Conservation (phyloP, 2,329 filamentous ascomycete genomes). For the Xylaria sp. region DNA sequence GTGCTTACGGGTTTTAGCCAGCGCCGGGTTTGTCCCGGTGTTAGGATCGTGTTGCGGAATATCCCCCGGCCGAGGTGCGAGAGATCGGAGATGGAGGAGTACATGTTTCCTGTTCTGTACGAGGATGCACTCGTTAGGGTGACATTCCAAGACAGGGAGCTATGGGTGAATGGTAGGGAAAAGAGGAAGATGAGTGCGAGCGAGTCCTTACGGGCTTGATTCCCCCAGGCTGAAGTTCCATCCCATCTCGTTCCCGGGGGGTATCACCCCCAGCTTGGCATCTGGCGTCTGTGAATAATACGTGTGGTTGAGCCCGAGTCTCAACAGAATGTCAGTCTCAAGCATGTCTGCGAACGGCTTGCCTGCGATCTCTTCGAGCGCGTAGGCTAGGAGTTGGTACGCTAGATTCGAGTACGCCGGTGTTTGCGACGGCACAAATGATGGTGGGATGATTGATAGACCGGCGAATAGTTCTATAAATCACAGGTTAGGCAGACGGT, state of each 20-base stretch:
- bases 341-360: slow-evolving; percentile 35
- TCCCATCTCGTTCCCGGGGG: slow-evolving; percentile 22
- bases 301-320: slow-evolving; percentile 32
- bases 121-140: neutral
- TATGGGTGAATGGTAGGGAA: neutral
- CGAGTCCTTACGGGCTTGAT: slow-evolving; percentile 45
- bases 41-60: slow-evolving; percentile 46
- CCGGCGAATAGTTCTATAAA: slow-evolving; percentile 39
- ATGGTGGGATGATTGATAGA: slow-evolving; percentile 34
- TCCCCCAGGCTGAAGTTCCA: slow-evolving; percentile 49
- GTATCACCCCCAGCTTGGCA: slow-evolving; percentile 32
- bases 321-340: slow-evolving; percentile 31
- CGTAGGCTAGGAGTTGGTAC: slow-evolving; percentile 39
- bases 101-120: slow-evolving; percentile 51
- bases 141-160: too few species aligned
- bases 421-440: slow-evolving; percentile 35
- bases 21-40: slow-evolving; percentile 45
- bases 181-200: neutral
- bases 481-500: too few species aligned
- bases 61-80: slow-evolving; percentile 51
- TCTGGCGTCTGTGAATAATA: slow-evolving; percentile 34
- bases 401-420: slow-evolving; percentile 38
- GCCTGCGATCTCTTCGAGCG: slow-evolving; percentile 37
- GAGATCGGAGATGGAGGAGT: slow-evolving; percentile 50
- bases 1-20: slow-evolving; percentile 51